Conservation (phyloP, 2,329 filamentous ascomycete species). For the Calycina herbarum region DNA sequence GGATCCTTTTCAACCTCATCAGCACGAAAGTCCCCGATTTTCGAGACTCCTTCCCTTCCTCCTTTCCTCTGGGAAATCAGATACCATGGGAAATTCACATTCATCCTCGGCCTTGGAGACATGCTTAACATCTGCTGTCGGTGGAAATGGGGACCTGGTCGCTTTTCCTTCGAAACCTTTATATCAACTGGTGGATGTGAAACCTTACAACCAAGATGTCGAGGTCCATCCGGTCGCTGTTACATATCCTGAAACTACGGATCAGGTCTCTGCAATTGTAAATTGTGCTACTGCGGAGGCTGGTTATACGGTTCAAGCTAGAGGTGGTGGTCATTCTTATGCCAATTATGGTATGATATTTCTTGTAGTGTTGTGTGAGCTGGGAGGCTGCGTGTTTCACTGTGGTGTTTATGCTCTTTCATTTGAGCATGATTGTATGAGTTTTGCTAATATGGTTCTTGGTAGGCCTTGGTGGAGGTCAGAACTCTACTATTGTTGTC, state of each 20-base stretch:
- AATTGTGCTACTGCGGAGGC: conserved; percentile 43
- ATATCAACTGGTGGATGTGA: conserved; percentile 25
- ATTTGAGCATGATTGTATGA: neutral
- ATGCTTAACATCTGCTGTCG: conserved; percentile 19
- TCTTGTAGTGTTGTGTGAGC: neutral
- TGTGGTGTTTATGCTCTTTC: neutral
- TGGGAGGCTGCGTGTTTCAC: neutral
- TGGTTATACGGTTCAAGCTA: conserved; percentile 47
- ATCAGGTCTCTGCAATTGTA: conserved; percentile 46
- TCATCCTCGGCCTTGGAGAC: conserved; percentile 1
- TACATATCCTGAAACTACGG: conserved; percentile 33
- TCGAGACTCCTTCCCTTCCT: neutral
- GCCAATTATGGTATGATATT: conserved; percentile 41
- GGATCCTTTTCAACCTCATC: neutral
- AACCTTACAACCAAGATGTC: conserved; percentile 28
- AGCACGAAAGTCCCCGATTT: neutral
- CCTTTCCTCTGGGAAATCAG: neutral
- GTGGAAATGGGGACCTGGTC: conserved; percentile 20
- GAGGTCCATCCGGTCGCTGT: conserved; percentile 27
- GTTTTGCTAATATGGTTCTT: neutral
- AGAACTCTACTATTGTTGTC: conserved; percentile 52
- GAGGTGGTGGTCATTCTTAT: conserved; percentile 55
- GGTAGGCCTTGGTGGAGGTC: conserved; percentile 48
- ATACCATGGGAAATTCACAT: conserved; percentile 1
- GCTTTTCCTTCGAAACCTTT: conserved; percentile 26